A percentile compares a stretch with the other conserved stretches of the same genome.
These are phyloP conservation scores for Phytophthora meadii DNA, from an alignment of 352 stramenopile species.

Conservation along the genomic window DNA sequence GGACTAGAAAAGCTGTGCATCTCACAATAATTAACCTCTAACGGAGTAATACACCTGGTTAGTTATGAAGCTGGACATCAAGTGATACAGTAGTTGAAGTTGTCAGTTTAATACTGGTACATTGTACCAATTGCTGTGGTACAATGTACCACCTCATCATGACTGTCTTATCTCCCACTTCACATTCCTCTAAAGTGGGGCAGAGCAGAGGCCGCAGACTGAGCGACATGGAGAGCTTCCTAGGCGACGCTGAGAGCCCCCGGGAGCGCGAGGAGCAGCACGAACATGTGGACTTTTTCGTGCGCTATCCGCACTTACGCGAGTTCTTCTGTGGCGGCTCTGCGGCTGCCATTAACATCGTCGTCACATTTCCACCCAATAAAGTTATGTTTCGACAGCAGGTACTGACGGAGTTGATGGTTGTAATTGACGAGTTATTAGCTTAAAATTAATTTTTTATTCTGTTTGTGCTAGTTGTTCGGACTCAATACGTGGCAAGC, in stretches of 20 bases:
- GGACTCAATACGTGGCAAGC: conserved; percentile 73
- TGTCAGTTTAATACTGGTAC: too few species aligned
- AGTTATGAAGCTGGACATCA: too few species aligned
- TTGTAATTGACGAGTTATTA: too few species aligned
- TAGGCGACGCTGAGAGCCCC: conserved; percentile 17
- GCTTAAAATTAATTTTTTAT: too few species aligned
- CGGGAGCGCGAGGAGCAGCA: too few species aligned
- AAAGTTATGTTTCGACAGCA: conserved; percentile 93
- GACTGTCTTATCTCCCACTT: background rate
- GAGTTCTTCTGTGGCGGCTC: conserved; percentile 86
- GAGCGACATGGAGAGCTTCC: conserved; percentile 35
- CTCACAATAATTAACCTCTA: background rate
- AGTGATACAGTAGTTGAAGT: too few species aligned
- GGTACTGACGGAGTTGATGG: conserved; percentile 35
- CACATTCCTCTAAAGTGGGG: conserved; percentile 5
- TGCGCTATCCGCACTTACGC: conserved; percentile 66
- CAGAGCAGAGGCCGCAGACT: conserved; percentile 2
- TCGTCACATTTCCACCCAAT: conserved; percentile 89
- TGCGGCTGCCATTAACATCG: conserved; percentile 87
- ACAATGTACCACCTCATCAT: too few species aligned
- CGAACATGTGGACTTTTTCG: conserved; percentile 44
- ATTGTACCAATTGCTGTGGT: too few species aligned
- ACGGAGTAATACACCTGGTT: too few species aligned
- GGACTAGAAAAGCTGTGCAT: conserved; percentile 10
- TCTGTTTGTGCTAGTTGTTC: conserved; percentile 53